Percentiles rank a stretch among this genome's conserved stretches.
These are phyloP conservation scores for Amanita muscaria DNA, from an alignment of 768 basidiomycete species.

Conservation along the genomic window DNA sequence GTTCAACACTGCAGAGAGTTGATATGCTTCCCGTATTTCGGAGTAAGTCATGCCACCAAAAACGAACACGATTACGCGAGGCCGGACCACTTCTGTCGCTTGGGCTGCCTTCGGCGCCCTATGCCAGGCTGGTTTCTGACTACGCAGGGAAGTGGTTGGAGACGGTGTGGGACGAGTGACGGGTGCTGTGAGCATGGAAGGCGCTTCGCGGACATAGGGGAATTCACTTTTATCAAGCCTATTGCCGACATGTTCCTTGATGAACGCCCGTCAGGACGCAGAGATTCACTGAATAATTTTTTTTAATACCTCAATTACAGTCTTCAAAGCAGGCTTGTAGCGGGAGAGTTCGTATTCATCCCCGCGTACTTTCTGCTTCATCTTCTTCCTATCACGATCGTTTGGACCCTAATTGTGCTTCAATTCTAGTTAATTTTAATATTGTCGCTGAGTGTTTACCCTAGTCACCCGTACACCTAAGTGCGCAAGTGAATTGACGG, in stretches of 20 bases:
- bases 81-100: slow-evolving; percentile 43
- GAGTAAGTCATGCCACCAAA: slow-evolving; percentile 96
- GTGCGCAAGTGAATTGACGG: slow-evolving; percentile 76
- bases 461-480: slow-evolving; percentile 80
- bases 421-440: not conserved
- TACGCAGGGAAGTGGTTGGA: slow-evolving; percentile 70
- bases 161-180: slow-evolving; percentile 44
- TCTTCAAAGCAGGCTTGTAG: slow-evolving; percentile 76
- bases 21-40: slow-evolving; percentile 85
- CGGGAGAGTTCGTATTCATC: slow-evolving; percentile 96
- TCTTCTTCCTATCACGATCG: slow-evolving; percentile 74
- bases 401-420: slow-evolving; percentile 43
- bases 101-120: slow-evolving; percentile 47
- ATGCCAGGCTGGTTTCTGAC: slow-evolving; percentile 87
- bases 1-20: slow-evolving; percentile 61
- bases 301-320: slow-evolving; percentile 67
- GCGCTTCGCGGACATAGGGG: slow-evolving; percentile 84
- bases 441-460: slow-evolving; percentile 33
- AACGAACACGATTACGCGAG: slow-evolving; percentile 82
- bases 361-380: slow-evolving; percentile 76
- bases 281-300: not conserved
- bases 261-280: not conserved
- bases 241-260: slow-evolving; percentile 72
- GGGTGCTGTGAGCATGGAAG: slow-evolving; percentile 39
- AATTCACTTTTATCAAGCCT: slow-evolving; percentile 74